phyloP scores from a whole-genome alignment of 495 filamentous ascomycete genomes.

The Penicillium diatomitis region DNA sequence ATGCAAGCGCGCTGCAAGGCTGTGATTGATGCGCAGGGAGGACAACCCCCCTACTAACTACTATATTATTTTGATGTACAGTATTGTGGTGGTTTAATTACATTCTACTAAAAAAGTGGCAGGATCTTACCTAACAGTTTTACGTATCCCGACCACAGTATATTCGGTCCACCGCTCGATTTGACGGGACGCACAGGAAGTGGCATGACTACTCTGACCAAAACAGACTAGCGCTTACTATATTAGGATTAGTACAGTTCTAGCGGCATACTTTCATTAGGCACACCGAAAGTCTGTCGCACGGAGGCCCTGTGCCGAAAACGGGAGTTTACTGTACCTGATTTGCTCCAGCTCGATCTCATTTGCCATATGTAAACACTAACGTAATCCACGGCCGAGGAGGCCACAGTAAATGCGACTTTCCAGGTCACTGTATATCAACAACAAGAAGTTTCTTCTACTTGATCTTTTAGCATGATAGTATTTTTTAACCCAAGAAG shows the following conservation, averaged over 20 bases:
- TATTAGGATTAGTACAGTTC: neutral
- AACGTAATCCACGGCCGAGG: neutral
- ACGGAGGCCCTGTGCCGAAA: neutral
- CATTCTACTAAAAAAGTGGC: neutral
- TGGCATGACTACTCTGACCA: neutral
- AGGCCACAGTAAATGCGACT: neutral
- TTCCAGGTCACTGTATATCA: neutral
- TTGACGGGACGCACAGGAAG: neutral
- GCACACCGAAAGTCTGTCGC: neutral
- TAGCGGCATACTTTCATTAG: neutral
- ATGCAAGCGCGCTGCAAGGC: slow-evolving; percentile 6
- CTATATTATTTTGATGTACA: too few species aligned
- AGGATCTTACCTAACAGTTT: too few species aligned
- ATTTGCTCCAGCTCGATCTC: neutral
- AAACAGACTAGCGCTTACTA: neutral
- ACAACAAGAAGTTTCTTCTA: neutral
- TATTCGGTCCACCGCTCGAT: neutral
- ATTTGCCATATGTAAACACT: neutral
- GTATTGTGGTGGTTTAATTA: neutral
- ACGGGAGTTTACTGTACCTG: too few species aligned
- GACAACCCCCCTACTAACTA: neutral
- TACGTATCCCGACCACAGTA: neutral
- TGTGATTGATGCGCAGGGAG: slow-evolving; percentile 4
- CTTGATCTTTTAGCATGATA: neutral
- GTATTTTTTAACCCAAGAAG: neutral